Base-by-base conservation (phyloP, 2,329 filamentous ascomycete genomes). In the Penicillium sp. region DNA sequence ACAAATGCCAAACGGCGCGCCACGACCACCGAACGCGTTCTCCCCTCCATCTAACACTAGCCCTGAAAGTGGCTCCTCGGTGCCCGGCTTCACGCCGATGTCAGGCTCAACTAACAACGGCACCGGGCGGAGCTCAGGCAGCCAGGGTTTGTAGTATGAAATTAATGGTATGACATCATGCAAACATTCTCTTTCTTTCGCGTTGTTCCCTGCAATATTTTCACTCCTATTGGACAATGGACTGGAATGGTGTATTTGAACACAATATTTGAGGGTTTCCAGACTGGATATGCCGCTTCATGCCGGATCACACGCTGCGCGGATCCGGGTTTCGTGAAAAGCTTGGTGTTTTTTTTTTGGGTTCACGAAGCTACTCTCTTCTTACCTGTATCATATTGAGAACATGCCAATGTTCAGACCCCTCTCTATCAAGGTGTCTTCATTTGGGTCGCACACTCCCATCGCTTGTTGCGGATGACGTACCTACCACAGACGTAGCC, bases 71-170 rank as follows among this genome's bases (percentile, higher is more conserved):
- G 54, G 38, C 6, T 50, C 53, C 1, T 56, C 60, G 18, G 31
- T 59, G 10, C 44, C 60, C 5, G 61, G 51, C 10, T 63, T 55
- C 29, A 46, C 51, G 13, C 53, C 53, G 7, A 58, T 60, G 45
- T 53, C 60, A 6, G 52, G 49, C 26, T 45, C 48, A 34, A 51
- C 41, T 23, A 52, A 42, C n/a, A 50, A 53, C 43, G 48, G 52
- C 12, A 49, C 54, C 45, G 46, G 49, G 9, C 47, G 56, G 26
- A 51, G 49, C 15, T 49, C 59, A 47, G 56, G 56, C 8, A 47
- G 38, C 28, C 49, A 47, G 23, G 49, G 43, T 7, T 13, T 29
- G 21, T 9, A 46, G n/a, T 46, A 21, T 46, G 28, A 6, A 29
- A 16, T 15, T 6, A 36, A 15, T 39, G 15, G 41, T 39, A 29